These are phyloP conservation scores for Flaveria ramosissima DNA, from an alignment of 129 eudicot genomes.

Conservation along the genomic window DNA sequence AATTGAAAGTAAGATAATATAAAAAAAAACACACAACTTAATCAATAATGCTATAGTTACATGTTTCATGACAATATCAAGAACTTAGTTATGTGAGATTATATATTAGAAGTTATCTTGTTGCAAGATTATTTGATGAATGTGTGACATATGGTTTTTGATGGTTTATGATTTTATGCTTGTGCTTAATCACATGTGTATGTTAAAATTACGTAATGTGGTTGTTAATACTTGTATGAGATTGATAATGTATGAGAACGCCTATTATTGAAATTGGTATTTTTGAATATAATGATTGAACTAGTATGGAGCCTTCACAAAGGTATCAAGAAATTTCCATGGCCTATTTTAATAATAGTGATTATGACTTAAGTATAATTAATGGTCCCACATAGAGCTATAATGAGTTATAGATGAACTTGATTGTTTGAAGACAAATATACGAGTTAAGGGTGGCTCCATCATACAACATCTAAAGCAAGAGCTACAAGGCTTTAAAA, in stretches of 20 bases:
- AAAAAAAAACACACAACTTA: neutral
- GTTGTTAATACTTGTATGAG: neutral
- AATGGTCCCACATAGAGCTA: constrained; percentile 3
- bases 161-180: neutral
- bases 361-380: constrained; percentile 5
- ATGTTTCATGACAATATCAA: neutral
- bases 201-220: neutral
- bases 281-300: neutral
- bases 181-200: neutral
- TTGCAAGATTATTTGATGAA: neutral
- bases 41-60: neutral
- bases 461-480: no score
- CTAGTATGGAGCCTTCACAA: neutral
- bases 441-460: neutral
- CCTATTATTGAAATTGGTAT: neutral
- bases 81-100: neutral
- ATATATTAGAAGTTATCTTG: neutral
- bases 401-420: neutral
- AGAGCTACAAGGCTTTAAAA: no score
- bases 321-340: neutral
- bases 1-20: no score
- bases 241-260: neutral
- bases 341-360: neutral
- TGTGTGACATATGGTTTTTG: neutral
- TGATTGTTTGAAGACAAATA: neutral